Evolutionary conservation across 1,284 basidiomycete species (phyloP).

Genomic region (Trametes pubescens): DNA sequence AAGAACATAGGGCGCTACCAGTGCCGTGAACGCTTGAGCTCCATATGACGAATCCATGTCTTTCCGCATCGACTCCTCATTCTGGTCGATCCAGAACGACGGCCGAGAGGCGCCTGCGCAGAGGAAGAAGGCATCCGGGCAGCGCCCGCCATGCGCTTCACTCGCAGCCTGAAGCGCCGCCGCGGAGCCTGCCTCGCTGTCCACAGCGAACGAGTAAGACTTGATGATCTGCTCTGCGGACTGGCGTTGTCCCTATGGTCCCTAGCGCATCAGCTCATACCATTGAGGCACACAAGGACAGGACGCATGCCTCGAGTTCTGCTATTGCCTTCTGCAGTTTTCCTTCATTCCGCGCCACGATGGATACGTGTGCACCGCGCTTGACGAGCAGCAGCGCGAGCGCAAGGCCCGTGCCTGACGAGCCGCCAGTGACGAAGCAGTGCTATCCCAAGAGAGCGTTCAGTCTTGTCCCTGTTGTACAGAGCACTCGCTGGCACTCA

Average conservation of each 20-base stretch:
- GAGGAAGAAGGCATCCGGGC: slow-evolving; percentile 71
- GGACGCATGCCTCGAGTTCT: slow-evolving; percentile 62
- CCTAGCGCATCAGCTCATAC: not conserved
- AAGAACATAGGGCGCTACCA: slow-evolving; percentile 52
- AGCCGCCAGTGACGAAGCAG: slow-evolving; percentile 82
- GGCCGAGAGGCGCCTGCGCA: slow-evolving; percentile 79
- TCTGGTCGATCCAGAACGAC: slow-evolving; percentile 75
- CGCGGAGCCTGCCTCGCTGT: slow-evolving; percentile 53
- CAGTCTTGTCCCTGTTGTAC: too few species aligned
- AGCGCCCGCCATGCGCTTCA: slow-evolving; percentile 55
- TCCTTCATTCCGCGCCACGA: slow-evolving; percentile 75
- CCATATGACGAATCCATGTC: slow-evolving; percentile 73
- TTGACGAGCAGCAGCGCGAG: slow-evolving; percentile 75
- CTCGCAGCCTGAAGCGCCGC: slow-evolving; percentile 71
- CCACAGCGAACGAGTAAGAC: slow-evolving; percentile 69
- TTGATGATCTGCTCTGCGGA: slow-evolving; percentile 64
- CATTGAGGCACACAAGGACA: too few species aligned
- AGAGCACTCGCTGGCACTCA: slow-evolving; percentile 12
- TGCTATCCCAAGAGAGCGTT: slow-evolving; percentile 47
- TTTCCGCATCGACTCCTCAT: slow-evolving; percentile 61
- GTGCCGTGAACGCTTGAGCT: slow-evolving; percentile 81
- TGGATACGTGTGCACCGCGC: slow-evolving; percentile 82
- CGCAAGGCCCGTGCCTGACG: slow-evolving; percentile 80
- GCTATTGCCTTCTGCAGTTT: slow-evolving; percentile 68
- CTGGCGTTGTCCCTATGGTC: slow-evolving; percentile 51